Evolutionary conservation across 345 rosid genomes (phyloP).

Genomic region (Trapa bicornis): DNA sequence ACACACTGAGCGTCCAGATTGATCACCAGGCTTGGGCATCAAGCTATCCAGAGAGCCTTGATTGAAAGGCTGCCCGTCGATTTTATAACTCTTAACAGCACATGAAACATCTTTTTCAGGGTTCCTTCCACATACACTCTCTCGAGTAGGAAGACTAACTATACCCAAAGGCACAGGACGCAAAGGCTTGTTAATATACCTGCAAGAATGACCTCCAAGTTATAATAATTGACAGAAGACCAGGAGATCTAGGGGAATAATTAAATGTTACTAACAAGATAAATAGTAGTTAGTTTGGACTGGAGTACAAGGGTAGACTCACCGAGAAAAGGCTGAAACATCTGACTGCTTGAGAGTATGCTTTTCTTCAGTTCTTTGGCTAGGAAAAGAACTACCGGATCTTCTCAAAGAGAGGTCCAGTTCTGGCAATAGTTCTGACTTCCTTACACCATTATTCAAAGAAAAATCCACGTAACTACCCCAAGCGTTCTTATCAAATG

Average conservation of each 20-base stretch:
- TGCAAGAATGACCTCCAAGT: constrained; percentile 14
- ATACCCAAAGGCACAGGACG: constrained; percentile 29
- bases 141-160: constrained; percentile 14
- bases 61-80: constrained; percentile 25
- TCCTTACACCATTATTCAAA: constrained; percentile 20
- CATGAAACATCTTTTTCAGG: constrained; percentile 20
- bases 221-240: not conserved
- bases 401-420: constrained; percentile 75
- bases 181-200: constrained; percentile 44
- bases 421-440: constrained; percentile 31
- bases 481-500: constrained; percentile 18
- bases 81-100: constrained; percentile 14
- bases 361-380: constrained; percentile 33
- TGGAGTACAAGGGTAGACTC: not conserved
- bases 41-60: constrained; percentile 35
- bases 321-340: constrained; percentile 52
- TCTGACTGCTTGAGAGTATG: constrained; percentile 51
- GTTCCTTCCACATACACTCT: constrained; percentile 18
- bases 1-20: constrained; percentile 25
- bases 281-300: too few relatives aligned
- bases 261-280: too few relatives aligned
- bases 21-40: constrained; percentile 18
- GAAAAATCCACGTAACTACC: constrained; percentile 9
- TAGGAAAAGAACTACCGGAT: constrained; percentile 27
- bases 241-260: not conserved